A percentile compares a stretch with the other conserved stretches of the same genome.
phyloP scores from a whole-genome alignment of 1,139 yeast genomes.

The Dujonia santamariae region DNA sequence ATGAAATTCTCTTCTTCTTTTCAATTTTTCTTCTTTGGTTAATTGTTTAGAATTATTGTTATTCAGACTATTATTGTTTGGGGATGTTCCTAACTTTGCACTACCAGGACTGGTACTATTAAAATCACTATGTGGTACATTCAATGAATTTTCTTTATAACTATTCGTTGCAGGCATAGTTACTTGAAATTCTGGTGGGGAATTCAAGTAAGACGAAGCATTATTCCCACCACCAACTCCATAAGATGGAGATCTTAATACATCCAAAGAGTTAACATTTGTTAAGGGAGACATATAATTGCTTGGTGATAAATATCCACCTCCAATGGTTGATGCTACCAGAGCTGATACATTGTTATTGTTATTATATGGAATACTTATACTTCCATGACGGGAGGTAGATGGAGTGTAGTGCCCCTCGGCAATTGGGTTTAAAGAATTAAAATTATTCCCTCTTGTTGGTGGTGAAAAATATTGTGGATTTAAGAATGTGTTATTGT shows the following conservation, averaged over 20 bases:
- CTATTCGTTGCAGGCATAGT: constrained; percentile 12
- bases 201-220: constrained; percentile 29
- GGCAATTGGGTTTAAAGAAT: constrained; percentile 31
- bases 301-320: constrained; percentile 14
- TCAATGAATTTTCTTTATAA: no score
- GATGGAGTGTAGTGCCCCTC: constrained; percentile 30
- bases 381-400: constrained; percentile 30
- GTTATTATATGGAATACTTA: constrained; percentile 22
- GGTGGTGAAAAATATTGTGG: constrained; percentile 46
- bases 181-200: constrained; percentile 30
- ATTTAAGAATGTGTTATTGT: constrained; percentile 23
- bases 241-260: constrained; percentile 28
- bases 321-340: constrained; percentile 2
- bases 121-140: constrained; percentile 19
- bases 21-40: constrained; percentile 66
- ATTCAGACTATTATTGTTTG: constrained; percentile 10
- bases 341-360: constrained; percentile 12
- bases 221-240: constrained; percentile 2
- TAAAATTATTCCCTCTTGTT: constrained; percentile 22
- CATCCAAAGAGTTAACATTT: constrained; percentile 24
- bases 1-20: constrained; percentile 72
- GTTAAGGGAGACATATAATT: constrained; percentile 10
- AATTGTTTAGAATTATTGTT: constrained; percentile 39
- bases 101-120: no score
- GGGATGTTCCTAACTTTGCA: constrained; percentile 20